Evolutionary conservation across 495 filamentous ascomycete genomes (phyloP).

Genomic region (Eremomyces bilateralis): DNA sequence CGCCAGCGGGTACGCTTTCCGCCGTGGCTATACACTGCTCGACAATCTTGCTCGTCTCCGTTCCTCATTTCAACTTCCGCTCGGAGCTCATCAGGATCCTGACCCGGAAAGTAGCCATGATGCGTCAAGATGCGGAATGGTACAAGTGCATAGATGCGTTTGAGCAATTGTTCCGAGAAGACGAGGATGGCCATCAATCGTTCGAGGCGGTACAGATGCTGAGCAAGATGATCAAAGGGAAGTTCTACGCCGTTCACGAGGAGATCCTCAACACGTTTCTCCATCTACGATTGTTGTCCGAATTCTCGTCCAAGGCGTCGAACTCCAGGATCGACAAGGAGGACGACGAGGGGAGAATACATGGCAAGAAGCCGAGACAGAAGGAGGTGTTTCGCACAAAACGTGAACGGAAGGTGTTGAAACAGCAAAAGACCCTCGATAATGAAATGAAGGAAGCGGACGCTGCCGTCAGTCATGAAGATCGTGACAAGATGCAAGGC

Average conservation of each 20-base stretch:
- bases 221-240: conserved; percentile 82
- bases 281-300: conserved; percentile 65
- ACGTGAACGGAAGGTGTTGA: conserved; percentile 46
- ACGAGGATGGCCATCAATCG: conserved; percentile 71
- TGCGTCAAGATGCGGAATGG: conserved; percentile 46
- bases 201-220: conserved; percentile 70
- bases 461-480: conserved; percentile 72
- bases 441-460: conserved; percentile 91
- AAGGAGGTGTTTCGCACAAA: conserved; percentile 63
- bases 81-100: conserved; percentile 69
- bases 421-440: conserved; percentile 65
- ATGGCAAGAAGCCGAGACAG: conserved; percentile 45
- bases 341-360: conserved; percentile 15
- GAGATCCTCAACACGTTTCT: conserved; percentile 78
- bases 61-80: conserved; percentile 94
- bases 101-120: conserved; percentile 54
- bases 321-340: conserved; percentile 43
- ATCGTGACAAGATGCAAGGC: conserved; percentile 75
- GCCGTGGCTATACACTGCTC: conserved; percentile 68
- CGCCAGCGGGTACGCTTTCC: conserved; percentile 20
- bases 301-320: conserved; percentile 68
- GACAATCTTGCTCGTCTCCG: conserved; percentile 49
- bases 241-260: conserved; percentile 60
- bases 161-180: conserved; percentile 61
- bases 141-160: conserved; percentile 58